Evolutionary conservation across 192 early-diverging fungal species (phyloP), one percentile per base, ranked within the genome.

Genomic region (Gaertneriomyces sp.): DNA sequence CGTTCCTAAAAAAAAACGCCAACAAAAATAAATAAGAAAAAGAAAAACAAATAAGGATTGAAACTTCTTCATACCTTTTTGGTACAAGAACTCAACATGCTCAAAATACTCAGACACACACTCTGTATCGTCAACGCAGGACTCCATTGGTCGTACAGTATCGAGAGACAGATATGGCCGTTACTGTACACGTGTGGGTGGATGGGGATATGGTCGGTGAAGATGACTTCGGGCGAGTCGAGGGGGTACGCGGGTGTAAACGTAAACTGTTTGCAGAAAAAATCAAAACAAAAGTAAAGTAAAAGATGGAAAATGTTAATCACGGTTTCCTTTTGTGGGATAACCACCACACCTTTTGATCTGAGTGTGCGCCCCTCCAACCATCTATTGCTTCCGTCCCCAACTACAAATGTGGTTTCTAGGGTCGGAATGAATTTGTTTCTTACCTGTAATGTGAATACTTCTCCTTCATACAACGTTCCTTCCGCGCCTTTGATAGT

Each of bases 141-240:
- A 17, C 85, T 87, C 95, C 95, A 98, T 42, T 94, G 85, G 66
- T 88, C 88, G 72, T 96, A 96, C 45, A 98, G 83, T 58, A 98
- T 95, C 64, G 93, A 95, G 40, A 98, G 73, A 69, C 95, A 98
- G 53, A 98, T 98, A 63, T 98, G 95, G n/a, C 95, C 94, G 70
- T 97, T 97, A 76, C 85, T 69, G 41, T 72, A 60, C n/a, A 56
- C 54, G 54, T 56, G 54, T 25, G 64, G 40, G 56, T 56, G 63
- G 50, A 57, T 8, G 12, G 50, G 63, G 16, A n/a, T n/a, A 16
- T 9, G 19, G 70, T 46, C 46, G 9, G 8, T 19, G 52, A 60
- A 25, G 39, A 42, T 33, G n/a, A 45, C 79, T 60, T 82, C 81
- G 4, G 81, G 81, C 3, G 77, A 72, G 16, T 82, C 81, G 4